These are phyloP conservation scores for Metschnikowia reukaufii DNA, from an alignment of 805 yeast species.

Conservation along the genomic window DNA sequence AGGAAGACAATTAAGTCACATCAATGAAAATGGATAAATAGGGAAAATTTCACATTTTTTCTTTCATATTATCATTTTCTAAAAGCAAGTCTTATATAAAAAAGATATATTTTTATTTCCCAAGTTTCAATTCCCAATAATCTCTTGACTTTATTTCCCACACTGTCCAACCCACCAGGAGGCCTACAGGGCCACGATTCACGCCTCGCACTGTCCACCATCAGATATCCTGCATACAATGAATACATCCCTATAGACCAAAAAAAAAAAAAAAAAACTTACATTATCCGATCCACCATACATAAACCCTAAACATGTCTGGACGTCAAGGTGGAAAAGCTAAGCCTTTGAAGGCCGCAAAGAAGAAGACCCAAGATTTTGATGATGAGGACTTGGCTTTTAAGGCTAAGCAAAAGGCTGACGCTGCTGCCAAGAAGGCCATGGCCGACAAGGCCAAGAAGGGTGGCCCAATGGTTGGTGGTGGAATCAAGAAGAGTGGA, in stretches of 20 bases:
- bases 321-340: slow-evolving; percentile 98
- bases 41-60: no score
- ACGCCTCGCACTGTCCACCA: no score
- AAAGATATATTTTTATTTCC: no score
- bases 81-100: no score
- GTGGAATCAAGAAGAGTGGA: slow-evolving; percentile 93
- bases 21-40: no score
- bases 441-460: slow-evolving; percentile 82
- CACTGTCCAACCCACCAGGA: no score
- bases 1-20: no score
- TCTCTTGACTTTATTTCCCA: no score
- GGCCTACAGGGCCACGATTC: no score
- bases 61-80: no score
- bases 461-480: slow-evolving; percentile 90
- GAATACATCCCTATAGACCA: not conserved
- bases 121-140: no score
- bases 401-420: slow-evolving; percentile 93
- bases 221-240: not conserved
- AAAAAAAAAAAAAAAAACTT: slow-evolving; percentile 1
- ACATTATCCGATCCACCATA: not conserved
- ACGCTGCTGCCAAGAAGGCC: slow-evolving; percentile 88
- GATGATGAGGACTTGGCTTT: slow-evolving; percentile 90
- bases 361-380: slow-evolving; percentile 70
- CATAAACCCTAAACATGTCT: slow-evolving; percentile 53
- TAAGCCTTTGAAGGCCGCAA: slow-evolving; percentile 85